Evolutionary conservation across 139 green algal genomes (phyloP).

Genomic region (Closterium sp.): DNA sequence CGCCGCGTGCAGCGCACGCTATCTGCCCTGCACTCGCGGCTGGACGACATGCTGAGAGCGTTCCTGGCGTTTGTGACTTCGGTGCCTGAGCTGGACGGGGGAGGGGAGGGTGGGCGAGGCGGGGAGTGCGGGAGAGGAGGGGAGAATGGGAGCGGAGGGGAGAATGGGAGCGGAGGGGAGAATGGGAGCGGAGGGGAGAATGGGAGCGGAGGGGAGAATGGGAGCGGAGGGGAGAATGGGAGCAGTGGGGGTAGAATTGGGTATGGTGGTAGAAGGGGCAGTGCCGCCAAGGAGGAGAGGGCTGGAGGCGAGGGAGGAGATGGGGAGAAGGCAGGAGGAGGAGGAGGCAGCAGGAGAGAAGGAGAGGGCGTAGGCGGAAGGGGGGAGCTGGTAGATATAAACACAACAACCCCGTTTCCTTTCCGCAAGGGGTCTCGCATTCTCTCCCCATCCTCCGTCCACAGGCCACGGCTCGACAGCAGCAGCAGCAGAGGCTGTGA

Average conservation of each 20-base stretch:
- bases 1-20: conserved; percentile 15
- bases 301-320: not conserved
- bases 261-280: not conserved
- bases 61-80: conserved; percentile 24
- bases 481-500: not conserved
- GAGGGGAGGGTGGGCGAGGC: not conserved
- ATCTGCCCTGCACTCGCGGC: not conserved
- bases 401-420: not conserved
- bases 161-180: not conserved
- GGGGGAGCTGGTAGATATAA: not conserved
- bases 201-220: not conserved
- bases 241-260: not conserved
- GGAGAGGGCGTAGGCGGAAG: not conserved
- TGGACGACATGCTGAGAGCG: conserved; percentile 34
- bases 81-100: not conserved
- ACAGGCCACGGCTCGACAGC: not conserved
- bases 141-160: not conserved
- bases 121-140: not conserved
- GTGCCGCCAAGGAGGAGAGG: not conserved
- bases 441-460: not conserved
- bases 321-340: not conserved
- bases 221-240: not conserved
- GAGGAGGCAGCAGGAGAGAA: not conserved
- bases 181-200: not conserved
- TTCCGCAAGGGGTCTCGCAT: not conserved